Conservation (phyloP, 352 stramenopile species). For the Pythium aquatile region DNA sequence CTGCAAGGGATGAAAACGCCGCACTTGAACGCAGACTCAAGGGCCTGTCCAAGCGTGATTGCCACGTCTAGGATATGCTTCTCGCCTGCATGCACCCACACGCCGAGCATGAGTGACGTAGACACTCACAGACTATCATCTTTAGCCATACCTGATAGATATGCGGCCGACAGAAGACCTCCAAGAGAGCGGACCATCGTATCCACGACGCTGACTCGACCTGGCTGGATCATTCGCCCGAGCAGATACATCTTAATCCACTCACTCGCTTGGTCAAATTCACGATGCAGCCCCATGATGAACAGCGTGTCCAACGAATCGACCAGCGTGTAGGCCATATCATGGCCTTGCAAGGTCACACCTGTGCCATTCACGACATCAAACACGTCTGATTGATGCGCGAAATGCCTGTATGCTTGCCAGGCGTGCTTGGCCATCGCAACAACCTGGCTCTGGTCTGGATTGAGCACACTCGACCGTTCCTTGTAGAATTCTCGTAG, state of each 20-base stretch:
- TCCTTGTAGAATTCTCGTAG: slow-evolving; percentile 26
- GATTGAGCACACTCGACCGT: slow-evolving; percentile 26
- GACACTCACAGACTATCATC: neutral
- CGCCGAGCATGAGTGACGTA: neutral
- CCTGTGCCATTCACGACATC: slow-evolving; percentile 27
- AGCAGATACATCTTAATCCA: slow-evolving; percentile 53
- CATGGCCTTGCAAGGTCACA: slow-evolving; percentile 40
- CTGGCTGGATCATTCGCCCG: slow-evolving; percentile 31
- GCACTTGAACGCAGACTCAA: slow-evolving; percentile 40
- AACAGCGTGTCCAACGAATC: slow-evolving; percentile 74
- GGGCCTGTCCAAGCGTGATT: slow-evolving; percentile 30
- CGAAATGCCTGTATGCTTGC: slow-evolving; percentile 44
- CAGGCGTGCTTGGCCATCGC: slow-evolving; percentile 59
- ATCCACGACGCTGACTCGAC: slow-evolving; percentile 60
- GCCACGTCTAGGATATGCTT: slow-evolving; percentile 47
- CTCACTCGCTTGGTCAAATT: slow-evolving; percentile 57
- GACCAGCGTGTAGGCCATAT: slow-evolving; percentile 63
- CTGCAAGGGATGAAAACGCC: slow-evolving; percentile 35
- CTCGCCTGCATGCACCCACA: slow-evolving; percentile 25
- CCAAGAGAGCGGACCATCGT: slow-evolving; percentile 58
- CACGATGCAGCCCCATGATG: slow-evolving; percentile 54
- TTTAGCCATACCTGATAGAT: slow-evolving; percentile 36
- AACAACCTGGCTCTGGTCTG: slow-evolving; percentile 46
- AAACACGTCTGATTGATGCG: slow-evolving; percentile 41
- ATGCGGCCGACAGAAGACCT: slow-evolving; percentile 53